Evolutionary conservation across 1,284 basidiomycete species (phyloP).

Genomic region (Cutaneotrichosporon sp.): DNA sequence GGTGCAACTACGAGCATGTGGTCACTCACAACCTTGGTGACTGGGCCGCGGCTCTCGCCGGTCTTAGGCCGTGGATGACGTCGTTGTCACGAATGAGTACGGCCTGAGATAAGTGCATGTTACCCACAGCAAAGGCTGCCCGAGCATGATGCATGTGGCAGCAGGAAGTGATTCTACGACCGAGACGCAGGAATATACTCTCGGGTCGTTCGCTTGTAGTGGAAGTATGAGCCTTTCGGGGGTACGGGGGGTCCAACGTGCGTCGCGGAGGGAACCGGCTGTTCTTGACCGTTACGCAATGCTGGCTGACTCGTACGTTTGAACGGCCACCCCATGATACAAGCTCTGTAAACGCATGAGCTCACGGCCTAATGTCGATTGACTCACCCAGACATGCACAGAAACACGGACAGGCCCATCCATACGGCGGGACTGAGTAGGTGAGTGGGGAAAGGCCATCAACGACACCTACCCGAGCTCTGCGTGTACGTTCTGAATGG

Average conservation of each 20-base stretch:
- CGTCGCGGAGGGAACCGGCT: neutral
- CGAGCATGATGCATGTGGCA: no score
- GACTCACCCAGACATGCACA: neutral
- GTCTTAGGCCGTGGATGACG: no score
- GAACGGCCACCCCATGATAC: constrained; percentile 34
- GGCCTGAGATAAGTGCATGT: neutral
- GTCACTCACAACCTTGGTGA: no score
- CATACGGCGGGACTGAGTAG: constrained; percentile 29
- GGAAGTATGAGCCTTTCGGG: constrained; percentile 43
- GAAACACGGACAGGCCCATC: constrained; percentile 33
- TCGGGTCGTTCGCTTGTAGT: constrained; percentile 44
- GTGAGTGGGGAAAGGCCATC: neutral
- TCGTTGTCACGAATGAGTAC: no score
- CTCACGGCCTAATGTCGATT: no score
- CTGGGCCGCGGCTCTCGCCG: no score
- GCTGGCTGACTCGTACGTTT: neutral
- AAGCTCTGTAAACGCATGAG: no score
- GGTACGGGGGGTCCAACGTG: neutral
- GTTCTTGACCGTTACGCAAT: neutral
- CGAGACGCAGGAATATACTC: neutral
- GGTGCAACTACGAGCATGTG: no score
- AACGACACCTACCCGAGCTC: constrained; percentile 32
- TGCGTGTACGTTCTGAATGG: constrained; percentile 18
- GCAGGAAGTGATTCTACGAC: no score
- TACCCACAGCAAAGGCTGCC: no score